A percentile compares a stretch with the other conserved stretches of the same genome.
These are phyloP conservation scores for Chytriomyces confervae DNA, from an alignment of 192 early-diverging fungal species.

Conservation along the genomic window DNA sequence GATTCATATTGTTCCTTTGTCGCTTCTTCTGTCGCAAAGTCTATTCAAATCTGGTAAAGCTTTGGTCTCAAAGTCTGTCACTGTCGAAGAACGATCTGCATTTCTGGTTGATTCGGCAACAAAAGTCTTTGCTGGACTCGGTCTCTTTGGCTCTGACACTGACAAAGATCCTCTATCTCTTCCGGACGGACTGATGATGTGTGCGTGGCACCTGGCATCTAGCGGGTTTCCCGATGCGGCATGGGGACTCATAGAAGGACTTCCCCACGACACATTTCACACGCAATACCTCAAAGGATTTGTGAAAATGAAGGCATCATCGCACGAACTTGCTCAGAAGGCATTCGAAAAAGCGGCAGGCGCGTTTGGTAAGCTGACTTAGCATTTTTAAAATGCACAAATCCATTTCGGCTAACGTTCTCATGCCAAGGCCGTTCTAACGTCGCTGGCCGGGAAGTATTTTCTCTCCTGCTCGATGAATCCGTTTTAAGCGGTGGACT, in stretches of 20 bases:
- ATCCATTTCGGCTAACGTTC: too few species aligned
- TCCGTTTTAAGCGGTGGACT: slow-evolving; percentile 29
- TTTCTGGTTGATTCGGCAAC: not conserved
- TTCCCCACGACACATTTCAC: slow-evolving; percentile 28
- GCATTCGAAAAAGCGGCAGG: slow-evolving; percentile 32
- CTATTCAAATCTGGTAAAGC: not conserved
- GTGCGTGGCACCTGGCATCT: not conserved
- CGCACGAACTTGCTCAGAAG: slow-evolving; percentile 25
- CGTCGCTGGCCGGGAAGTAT: not conserved
- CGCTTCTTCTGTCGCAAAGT: slow-evolving; percentile 2
- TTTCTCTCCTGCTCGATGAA: slow-evolving; percentile 35
- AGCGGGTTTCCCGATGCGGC: slow-evolving; percentile 21
- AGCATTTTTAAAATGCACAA: too few species aligned
- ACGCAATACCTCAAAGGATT: slow-evolving; percentile 36
- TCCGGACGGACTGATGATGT: not conserved
- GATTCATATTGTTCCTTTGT: not conserved
- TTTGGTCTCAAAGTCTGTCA: not conserved
- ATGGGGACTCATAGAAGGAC: slow-evolving; percentile 16
- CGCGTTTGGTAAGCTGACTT: slow-evolving; percentile 15
- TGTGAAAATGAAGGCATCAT: slow-evolving; percentile 27
- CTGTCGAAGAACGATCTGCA: not conserved
- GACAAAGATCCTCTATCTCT: not conserved
- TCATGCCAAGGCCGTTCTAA: not conserved
- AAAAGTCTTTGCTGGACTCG: not conserved
- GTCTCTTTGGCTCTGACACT: not conserved